Base-by-base conservation (phyloP, 768 basidiomycete species). In the Tephrocybe sp. region DNA sequence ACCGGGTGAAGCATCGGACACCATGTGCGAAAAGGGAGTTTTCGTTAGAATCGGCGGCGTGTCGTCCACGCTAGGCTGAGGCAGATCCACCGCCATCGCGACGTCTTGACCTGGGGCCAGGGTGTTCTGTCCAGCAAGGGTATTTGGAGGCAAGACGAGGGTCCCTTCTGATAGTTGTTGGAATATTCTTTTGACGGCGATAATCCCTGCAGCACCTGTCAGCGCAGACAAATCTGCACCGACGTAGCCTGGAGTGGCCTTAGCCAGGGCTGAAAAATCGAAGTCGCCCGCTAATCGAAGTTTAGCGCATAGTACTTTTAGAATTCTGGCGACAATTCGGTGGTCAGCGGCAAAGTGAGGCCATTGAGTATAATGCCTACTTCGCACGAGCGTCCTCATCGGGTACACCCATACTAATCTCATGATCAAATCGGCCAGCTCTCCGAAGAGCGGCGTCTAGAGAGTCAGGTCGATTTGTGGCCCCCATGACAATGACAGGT, bases 361-460 rank as follows among this genome's bases (percentile, higher is more conserved):
- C 38, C 17, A 44, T 28, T 11, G 17, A 25, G 40, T 18, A 24
- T 15, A 40, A 17, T 28, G 73, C 86, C 58, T 50, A 98, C 96
- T 94, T 88, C 55, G 88, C 87, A 50, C 97, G 77, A 0, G 88
- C 94, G 48, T 85, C 85, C 54, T 97, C 89, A 59, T 95, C 93
- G 2, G 97, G 97, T 3, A 99, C 96, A 11, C 90, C 90, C 90
- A 98, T 94, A 45, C 90, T 88, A 44, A 99, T 98, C 70, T 99
- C 97, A 58, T 95, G 92, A 64, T 98, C 97, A 54, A 99, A 99
- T 28, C 97, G 74, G 4, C 97, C 97, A 4, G 95, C 96, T 49
- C 95, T 78, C 26, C 96, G 83, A 15, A 99, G 75, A 0, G 97
- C 97, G 0, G 94, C 84, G 66, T 99, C 97, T 6, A 98, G 77